A percentile compares a stretch with the other conserved stretches of the same genome.
These are phyloP conservation scores for Solanum hybrid DNA, from an alignment of 305 asterid species.

Conservation along the genomic window DNA sequence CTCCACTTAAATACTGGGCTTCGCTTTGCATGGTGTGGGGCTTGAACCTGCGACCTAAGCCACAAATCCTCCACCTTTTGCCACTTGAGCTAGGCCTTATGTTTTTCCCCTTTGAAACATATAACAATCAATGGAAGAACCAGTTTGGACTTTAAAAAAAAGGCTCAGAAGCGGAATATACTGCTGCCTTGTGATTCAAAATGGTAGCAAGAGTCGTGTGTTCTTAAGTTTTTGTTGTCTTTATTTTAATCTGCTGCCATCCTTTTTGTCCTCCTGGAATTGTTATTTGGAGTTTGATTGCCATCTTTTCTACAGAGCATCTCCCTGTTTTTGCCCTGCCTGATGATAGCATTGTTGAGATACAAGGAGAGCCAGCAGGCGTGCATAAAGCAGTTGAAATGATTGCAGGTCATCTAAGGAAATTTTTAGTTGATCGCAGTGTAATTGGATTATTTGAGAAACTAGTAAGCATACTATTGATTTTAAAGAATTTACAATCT, in stretches of 20 bases:
- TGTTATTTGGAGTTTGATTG: background rate
- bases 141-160: background rate
- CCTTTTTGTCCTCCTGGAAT: background rate
- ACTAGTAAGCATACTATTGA: conserved; percentile 39
- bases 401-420: conserved; percentile 71
- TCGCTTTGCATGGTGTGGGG: no score
- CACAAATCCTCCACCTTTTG: no score
- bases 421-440: conserved; percentile 77
- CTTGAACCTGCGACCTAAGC: no score
- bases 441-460: conserved; percentile 62
- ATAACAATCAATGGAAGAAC: background rate
- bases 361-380: conserved; percentile 77
- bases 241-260: background rate
- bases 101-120: background rate
- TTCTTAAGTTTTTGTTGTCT: background rate
- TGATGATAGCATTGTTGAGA: conserved; percentile 83
- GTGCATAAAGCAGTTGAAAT: conserved; percentile 70
- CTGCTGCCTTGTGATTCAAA: background rate
- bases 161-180: background rate
- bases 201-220: background rate
- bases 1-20: no score
- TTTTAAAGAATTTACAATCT: background rate
- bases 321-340: conserved; percentile 67
- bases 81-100: background rate
- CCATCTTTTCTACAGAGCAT: conserved; percentile 38